Conservation (phyloP, 2,329 filamentous ascomycete species). For the Trichoderma polysporum region DNA sequence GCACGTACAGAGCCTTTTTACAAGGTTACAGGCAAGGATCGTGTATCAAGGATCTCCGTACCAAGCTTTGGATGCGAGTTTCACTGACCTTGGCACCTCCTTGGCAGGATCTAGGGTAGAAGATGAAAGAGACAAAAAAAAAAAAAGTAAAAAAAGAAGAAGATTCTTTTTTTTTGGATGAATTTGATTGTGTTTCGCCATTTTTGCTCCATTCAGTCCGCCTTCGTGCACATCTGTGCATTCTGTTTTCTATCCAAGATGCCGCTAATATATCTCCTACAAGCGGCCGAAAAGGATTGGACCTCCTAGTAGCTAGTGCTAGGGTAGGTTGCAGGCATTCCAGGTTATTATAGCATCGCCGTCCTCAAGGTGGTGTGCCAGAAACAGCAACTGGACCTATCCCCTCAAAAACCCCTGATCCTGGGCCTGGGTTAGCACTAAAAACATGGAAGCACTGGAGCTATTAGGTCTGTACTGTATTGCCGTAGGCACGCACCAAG, state of each 20-base stretch:
- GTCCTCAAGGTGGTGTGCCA: background rate
- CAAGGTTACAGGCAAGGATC: background rate
- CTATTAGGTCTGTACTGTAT: too few relatives aligned
- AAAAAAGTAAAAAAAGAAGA: too few relatives aligned
- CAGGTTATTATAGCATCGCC: too few relatives aligned
- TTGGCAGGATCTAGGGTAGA: too few relatives aligned
- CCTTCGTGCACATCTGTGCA: background rate
- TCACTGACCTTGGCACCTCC: too few relatives aligned
- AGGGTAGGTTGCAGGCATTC: too few relatives aligned
- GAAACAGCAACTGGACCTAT: background rate
- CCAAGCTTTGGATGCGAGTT: background rate
- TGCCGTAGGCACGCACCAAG: too few relatives aligned
- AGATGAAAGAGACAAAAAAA: too few relatives aligned
- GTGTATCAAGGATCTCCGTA: background rate
- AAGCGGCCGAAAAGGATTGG: background rate
- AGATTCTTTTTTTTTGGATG: too few relatives aligned
- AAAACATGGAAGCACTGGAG: too few relatives aligned
- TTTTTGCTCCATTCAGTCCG: background rate
- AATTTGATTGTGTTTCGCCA: background rate
- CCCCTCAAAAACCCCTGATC: background rate
- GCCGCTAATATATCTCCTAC: background rate
- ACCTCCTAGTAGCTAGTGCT: too few relatives aligned
- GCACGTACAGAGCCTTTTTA: background rate
- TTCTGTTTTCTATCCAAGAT: background rate
- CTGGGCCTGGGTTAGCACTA: too few relatives aligned